Percentiles rank a stretch among this genome's conserved stretches.
These are phyloP conservation scores for Periconia macrospinosa DNA, from an alignment of 2,329 filamentous ascomycete species.

Conservation along the genomic window DNA sequence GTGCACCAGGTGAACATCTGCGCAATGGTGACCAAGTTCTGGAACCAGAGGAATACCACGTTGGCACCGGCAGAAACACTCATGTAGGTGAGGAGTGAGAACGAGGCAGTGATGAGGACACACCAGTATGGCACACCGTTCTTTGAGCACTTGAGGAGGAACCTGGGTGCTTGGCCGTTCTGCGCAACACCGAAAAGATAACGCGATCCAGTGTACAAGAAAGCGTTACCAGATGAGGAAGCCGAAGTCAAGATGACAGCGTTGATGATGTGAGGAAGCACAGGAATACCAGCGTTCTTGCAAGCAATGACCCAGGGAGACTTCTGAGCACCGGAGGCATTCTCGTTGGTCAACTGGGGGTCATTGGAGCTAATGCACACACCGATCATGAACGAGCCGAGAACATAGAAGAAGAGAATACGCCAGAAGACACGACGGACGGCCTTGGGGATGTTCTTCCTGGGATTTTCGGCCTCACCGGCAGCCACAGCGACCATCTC, in stretches of 20 bases:
- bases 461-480: slow-evolving; percentile 40
- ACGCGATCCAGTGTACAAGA: slow-evolving; percentile 58
- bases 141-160: slow-evolving; percentile 54
- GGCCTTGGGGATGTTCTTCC: slow-evolving; percentile 55
- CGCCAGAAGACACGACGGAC: slow-evolving; percentile 58
- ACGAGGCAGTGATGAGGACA: slow-evolving; percentile 42
- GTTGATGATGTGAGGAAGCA: slow-evolving; percentile 73
- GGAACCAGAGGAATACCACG: slow-evolving; percentile 67
- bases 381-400: slow-evolving; percentile 58
- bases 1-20: slow-evolving; percentile 59
- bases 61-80: slow-evolving; percentile 50
- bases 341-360: slow-evolving; percentile 50
- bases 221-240: slow-evolving; percentile 70
- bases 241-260: slow-evolving; percentile 74
- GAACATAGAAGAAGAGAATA: slow-evolving; percentile 59
- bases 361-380: slow-evolving; percentile 62
- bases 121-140: slow-evolving; percentile 46
- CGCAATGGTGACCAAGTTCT: slow-evolving; percentile 65
- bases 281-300: slow-evolving; percentile 65
- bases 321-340: slow-evolving; percentile 37
- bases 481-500: slow-evolving; percentile 43
- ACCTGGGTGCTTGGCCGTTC: slow-evolving; percentile 55
- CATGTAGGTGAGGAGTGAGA: slow-evolving; percentile 54
- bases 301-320: slow-evolving; percentile 65
- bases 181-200: slow-evolving; percentile 54